Evolutionary conservation across 176 grass and related monocot genomes (phyloP).

Genomic region (Dactylis glomerata): DNA sequence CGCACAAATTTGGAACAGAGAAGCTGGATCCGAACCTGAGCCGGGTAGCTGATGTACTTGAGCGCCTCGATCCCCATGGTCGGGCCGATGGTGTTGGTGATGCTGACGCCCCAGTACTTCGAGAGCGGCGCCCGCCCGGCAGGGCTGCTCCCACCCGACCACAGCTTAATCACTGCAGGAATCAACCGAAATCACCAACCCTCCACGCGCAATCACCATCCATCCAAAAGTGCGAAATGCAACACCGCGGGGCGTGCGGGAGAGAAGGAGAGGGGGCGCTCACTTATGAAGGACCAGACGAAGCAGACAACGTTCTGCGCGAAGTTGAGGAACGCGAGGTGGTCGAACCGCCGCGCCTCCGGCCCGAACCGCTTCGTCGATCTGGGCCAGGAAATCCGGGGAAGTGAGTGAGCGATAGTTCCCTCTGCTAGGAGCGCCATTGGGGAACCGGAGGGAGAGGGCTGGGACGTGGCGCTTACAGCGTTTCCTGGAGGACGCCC

Average conservation of each 20-base stretch:
- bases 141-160: conserved; percentile 51
- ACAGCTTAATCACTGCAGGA: conserved; percentile 84
- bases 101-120: conserved; percentile 77
- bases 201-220: not conserved
- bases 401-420: not conserved
- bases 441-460: not conserved
- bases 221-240: not conserved
- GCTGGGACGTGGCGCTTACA: conserved; percentile 33
- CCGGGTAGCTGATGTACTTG: conserved; percentile 99
- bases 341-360: conserved; percentile 74
- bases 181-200: not conserved
- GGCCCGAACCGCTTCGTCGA: conserved; percentile 95
- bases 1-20: not conserved
- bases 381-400: conserved; percentile 33
- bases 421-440: not conserved
- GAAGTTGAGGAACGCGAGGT: conserved; percentile 95
- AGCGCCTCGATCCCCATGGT: conserved; percentile 93
- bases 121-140: conserved; percentile 53
- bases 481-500: conserved; percentile 89
- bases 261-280: conserved; percentile 12
- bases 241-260: not conserved
- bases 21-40: conserved; percentile 49
- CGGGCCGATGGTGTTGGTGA: conserved; percentile 94
- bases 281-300: conserved; percentile 94
- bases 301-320: conserved; percentile 88